A percentile compares a stretch with the other conserved stretches of the same genome.
Evolutionary conservation across 768 basidiomycete genomes (phyloP).

Genomic region (Termitomyces heimii): DNA sequence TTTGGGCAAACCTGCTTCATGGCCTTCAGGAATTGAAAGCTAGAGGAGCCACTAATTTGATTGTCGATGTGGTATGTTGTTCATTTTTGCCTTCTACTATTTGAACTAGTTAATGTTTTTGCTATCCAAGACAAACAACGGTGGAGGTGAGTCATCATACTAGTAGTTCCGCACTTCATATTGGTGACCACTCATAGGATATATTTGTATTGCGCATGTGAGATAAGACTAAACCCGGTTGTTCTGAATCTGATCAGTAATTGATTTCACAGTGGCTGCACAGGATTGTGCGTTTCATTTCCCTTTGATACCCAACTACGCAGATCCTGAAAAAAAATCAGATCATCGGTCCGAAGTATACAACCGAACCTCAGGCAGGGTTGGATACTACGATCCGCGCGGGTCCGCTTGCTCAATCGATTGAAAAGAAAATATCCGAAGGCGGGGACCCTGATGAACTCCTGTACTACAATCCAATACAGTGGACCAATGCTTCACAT

Average conservation of each 20-base stretch:
- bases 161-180: background rate
- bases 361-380: slow-evolving; percentile 49
- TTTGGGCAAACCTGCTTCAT: slow-evolving; percentile 37
- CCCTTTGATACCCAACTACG: background rate
- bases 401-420: slow-evolving; percentile 41
- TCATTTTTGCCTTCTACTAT: background rate
- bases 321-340: slow-evolving; percentile 9
- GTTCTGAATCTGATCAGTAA: background rate
- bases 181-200: slow-evolving; percentile 22
- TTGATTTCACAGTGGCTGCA: slow-evolving; percentile 32
- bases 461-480: slow-evolving; percentile 42
- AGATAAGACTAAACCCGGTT: slow-evolving; percentile 11
- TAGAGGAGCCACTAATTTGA: slow-evolving; percentile 41
- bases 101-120: background rate
- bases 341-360: slow-evolving; percentile 48
- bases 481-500: slow-evolving; percentile 44
- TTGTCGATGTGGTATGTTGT: slow-evolving; percentile 50
- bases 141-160: slow-evolving; percentile 21
- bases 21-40: slow-evolving; percentile 42
- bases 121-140: slow-evolving; percentile 37
- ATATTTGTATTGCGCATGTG: slow-evolving; percentile 56
- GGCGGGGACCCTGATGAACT: slow-evolving; percentile 38
- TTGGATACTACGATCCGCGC: slow-evolving; percentile 45
- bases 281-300: slow-evolving; percentile 29
- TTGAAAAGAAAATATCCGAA: slow-evolving; percentile 36